These are phyloP conservation scores for Debaryomycetaceae sp. DNA, from an alignment of 1,139 yeast genomes.

Conservation along the genomic window DNA sequence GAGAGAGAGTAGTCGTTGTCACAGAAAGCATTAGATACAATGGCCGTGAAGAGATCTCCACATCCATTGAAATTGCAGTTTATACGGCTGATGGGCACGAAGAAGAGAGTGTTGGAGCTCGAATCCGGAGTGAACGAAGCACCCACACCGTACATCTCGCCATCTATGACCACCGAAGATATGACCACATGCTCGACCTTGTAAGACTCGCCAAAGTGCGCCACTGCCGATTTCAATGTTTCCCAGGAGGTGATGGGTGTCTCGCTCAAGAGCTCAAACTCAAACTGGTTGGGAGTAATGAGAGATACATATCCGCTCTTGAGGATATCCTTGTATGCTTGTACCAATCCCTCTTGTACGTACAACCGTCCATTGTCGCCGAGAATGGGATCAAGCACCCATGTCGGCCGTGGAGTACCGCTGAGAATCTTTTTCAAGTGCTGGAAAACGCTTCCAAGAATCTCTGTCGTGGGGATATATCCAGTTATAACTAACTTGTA, in stretches of 20 bases:
- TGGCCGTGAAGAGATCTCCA: slow-evolving; percentile 44
- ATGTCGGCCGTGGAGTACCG: slow-evolving; percentile 13
- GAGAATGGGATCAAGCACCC: slow-evolving; percentile 40
- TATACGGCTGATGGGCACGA: slow-evolving; percentile 30
- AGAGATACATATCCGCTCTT: slow-evolving; percentile 27
- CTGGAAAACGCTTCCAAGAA: slow-evolving; percentile 46
- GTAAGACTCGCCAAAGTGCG: slow-evolving; percentile 17
- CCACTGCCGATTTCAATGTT: slow-evolving; percentile 19
- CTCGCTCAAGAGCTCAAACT: slow-evolving; percentile 32
- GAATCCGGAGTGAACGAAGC: slow-evolving; percentile 9
- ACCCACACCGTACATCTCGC: slow-evolving; percentile 34
- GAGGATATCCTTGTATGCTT: slow-evolving; percentile 24
- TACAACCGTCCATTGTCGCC: slow-evolving; percentile 41
- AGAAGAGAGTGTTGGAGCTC: slow-evolving; percentile 14
- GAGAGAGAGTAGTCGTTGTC: slow-evolving; percentile 18
- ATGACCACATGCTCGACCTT: slow-evolving; percentile 29
- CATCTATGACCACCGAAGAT: slow-evolving; percentile 32
- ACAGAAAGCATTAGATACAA: slow-evolving; percentile 33
- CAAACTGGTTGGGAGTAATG: slow-evolving; percentile 42
- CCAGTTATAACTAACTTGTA: slow-evolving; percentile 72
- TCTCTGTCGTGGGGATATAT: slow-evolving; percentile 60
- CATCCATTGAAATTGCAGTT: slow-evolving; percentile 42
- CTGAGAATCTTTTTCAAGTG: slow-evolving; percentile 24
- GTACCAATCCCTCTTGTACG: slow-evolving; percentile 32
- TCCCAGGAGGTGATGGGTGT: slow-evolving; percentile 19